phyloP scores from a whole-genome alignment of 2,329 filamentous ascomycete species.

The Aspergillus udagawae region DNA sequence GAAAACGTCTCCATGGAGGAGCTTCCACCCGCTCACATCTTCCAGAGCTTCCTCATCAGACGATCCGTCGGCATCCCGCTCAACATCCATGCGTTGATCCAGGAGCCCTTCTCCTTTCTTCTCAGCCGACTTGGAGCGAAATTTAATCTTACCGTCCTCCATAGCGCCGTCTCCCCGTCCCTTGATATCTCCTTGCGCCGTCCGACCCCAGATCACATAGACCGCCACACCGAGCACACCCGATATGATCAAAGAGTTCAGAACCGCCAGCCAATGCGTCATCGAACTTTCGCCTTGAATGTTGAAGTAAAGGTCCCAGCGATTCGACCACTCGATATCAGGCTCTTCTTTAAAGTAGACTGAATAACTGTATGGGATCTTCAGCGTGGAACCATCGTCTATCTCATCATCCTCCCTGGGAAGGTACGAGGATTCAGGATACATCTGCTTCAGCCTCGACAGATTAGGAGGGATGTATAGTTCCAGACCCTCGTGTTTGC shows the following conservation, averaged over 20 bases:
- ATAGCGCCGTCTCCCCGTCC: constrained; percentile 61
- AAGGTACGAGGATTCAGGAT: constrained; percentile 58
- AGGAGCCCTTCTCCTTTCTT: constrained; percentile 56
- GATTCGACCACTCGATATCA: constrained; percentile 72
- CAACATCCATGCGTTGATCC: constrained; percentile 53
- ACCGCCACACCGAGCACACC: constrained; percentile 74
- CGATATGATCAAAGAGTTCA: constrained; percentile 82
- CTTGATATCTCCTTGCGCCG: constrained; percentile 74
- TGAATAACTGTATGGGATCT: constrained; percentile 81
- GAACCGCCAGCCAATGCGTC: constrained; percentile 83
- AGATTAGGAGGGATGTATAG: constrained; percentile 63
- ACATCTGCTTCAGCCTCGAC: constrained; percentile 52
- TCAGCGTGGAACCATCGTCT: constrained; percentile 63
- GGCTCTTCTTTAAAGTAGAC: constrained; percentile 85
- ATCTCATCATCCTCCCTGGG: constrained; percentile 54
- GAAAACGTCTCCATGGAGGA: constrained; percentile 85
- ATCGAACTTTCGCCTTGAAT: constrained; percentile 77
- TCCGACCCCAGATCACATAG: constrained; percentile 74
- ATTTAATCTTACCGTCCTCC: constrained; percentile 64
- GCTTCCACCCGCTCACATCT: constrained; percentile 82
- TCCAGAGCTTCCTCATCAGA: constrained; percentile 72
- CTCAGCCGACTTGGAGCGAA: constrained; percentile 46
- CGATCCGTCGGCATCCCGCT: constrained; percentile 53
- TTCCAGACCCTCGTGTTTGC: constrained; percentile 62
- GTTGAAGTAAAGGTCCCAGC: constrained; percentile 88